Percentiles rank a stretch among this genome's conserved stretches.
phyloP scores from a whole-genome alignment of 768 basidiomycete genomes.

The Albatrellus ellisii region DNA sequence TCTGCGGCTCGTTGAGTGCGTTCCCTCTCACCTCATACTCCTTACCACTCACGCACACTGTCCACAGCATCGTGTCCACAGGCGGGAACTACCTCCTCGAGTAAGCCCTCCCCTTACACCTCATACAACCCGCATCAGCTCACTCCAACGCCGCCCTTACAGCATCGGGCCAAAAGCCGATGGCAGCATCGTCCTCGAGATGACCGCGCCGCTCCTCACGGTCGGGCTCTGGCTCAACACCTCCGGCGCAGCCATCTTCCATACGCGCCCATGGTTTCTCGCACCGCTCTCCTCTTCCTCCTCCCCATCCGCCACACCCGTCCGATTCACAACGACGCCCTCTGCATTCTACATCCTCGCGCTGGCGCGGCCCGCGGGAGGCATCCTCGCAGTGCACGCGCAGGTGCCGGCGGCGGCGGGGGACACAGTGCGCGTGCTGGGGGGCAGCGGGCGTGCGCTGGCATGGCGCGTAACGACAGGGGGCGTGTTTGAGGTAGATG shows the following conservation, averaged over 20 bases:
- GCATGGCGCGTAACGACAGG: slow-evolving; percentile 1
- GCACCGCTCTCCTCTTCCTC: slow-evolving; percentile 1
- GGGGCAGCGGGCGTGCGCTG: slow-evolving; percentile 6
- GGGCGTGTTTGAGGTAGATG: neutral
- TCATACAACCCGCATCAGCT: neutral
- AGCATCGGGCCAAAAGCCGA: slow-evolving; percentile 9
- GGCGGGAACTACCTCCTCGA: neutral
- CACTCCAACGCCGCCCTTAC: neutral
- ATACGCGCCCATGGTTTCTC: slow-evolving; percentile 11
- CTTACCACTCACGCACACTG: neutral
- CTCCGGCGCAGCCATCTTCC: slow-evolving; percentile 13
- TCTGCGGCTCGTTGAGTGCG: neutral
- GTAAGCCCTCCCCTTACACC: neutral
- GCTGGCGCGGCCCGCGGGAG: slow-evolving; percentile 6
- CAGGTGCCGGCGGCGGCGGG: slow-evolving; percentile 8
- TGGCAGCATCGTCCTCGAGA: slow-evolving; percentile 11
- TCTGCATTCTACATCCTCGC: slow-evolving; percentile 20
- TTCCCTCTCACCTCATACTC: neutral
- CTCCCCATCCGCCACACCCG: neutral
- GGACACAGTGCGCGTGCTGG: slow-evolving; percentile 12
- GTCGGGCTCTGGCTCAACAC: slow-evolving; percentile 12
- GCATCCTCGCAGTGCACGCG: slow-evolving; percentile 1
- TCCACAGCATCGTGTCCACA: neutral
- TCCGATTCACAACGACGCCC: slow-evolving; percentile 20
- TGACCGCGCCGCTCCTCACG: slow-evolving; percentile 8